phyloP scores from a whole-genome alignment of 768 basidiomycete genomes.

The Mycena alexandri region DNA sequence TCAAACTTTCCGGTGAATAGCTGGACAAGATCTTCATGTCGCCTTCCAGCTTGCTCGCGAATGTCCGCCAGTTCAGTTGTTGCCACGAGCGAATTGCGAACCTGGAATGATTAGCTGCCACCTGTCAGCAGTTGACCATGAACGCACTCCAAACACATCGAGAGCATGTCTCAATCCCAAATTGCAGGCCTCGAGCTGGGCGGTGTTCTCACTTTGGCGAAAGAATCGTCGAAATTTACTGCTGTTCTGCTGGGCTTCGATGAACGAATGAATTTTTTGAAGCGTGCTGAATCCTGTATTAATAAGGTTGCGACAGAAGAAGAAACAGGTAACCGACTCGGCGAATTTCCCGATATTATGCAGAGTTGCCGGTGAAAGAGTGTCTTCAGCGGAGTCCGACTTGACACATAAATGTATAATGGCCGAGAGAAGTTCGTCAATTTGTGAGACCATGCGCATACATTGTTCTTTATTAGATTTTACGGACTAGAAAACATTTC shows the following conservation, averaged over 20 bases:
- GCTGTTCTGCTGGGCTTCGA: constrained; percentile 19
- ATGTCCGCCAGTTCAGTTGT: constrained; percentile 12
- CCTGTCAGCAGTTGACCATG: background rate
- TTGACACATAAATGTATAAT: constrained; percentile 17
- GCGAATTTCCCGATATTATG: constrained; percentile 25
- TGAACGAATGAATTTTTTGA: constrained; percentile 26
- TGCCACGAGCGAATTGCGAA: constrained; percentile 9
- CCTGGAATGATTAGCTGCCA: background rate
- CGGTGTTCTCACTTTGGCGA: constrained; percentile 24
- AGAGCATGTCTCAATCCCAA: constrained; percentile 19
- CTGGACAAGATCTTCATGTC: constrained; percentile 13
- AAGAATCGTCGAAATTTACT: constrained; percentile 19
- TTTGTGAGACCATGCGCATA: constrained; percentile 15
- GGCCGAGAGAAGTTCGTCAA: constrained; percentile 25
- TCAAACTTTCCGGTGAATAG: constrained; percentile 5
- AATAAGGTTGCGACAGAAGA: background rate
- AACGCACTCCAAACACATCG: constrained; percentile 23
- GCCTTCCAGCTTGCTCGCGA: constrained; percentile 14
- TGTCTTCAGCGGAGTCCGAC: background rate
- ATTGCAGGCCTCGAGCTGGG: constrained; percentile 20
- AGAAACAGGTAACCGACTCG: constrained; percentile 1
- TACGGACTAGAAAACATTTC: constrained; percentile 11
- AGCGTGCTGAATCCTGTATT: constrained; percentile 23
- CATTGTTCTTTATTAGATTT: constrained; percentile 26
- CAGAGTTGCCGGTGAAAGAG: constrained; percentile 13